Evolutionary conservation across 345 rosid genomes (phyloP).

Genomic region (Gossypium rotundifolium): DNA sequence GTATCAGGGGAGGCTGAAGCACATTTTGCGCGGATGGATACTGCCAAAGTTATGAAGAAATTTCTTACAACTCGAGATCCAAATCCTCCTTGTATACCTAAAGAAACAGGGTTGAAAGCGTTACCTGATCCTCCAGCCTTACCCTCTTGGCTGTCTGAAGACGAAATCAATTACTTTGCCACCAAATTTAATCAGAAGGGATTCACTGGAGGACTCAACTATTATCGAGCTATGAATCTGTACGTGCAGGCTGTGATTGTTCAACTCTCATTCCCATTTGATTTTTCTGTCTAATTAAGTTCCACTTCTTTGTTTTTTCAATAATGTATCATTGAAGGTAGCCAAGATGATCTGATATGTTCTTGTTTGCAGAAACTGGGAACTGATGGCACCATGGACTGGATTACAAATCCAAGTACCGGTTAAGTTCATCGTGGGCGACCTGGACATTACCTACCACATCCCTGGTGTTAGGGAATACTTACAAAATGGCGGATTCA

Average conservation of each 20-base stretch:
- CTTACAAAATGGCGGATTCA: constrained; percentile 7
- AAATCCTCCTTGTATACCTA: constrained; percentile 48
- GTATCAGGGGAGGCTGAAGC: constrained; percentile 66
- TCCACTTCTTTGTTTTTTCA: background rate
- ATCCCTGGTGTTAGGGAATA: constrained; percentile 6
- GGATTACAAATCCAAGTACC: constrained; percentile 50
- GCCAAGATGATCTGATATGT: background rate
- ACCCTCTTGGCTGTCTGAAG: constrained; percentile 71
- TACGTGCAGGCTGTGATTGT: constrained; percentile 26
- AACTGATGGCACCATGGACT: constrained; percentile 63
- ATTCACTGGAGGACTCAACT: constrained; percentile 77
- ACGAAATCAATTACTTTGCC: constrained; percentile 56
- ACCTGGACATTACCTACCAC: constrained; percentile 5
- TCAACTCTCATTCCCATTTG: background rate
- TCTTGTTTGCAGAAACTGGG: constrained; percentile 65
- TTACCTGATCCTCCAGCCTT: constrained; percentile 37
- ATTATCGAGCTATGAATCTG: constrained; percentile 66
- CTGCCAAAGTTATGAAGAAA: constrained; percentile 36
- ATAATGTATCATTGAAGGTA: background rate
- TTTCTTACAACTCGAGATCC: constrained; percentile 41
- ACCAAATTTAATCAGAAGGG: constrained; percentile 57
- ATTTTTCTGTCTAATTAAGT: background rate
- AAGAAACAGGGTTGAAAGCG: constrained; percentile 48
- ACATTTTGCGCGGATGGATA: constrained; percentile 59
- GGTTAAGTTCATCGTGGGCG: constrained; percentile 2